Conservation (phyloP, 192 early-diverging fungal species). For the Podila verticillata region DNA sequence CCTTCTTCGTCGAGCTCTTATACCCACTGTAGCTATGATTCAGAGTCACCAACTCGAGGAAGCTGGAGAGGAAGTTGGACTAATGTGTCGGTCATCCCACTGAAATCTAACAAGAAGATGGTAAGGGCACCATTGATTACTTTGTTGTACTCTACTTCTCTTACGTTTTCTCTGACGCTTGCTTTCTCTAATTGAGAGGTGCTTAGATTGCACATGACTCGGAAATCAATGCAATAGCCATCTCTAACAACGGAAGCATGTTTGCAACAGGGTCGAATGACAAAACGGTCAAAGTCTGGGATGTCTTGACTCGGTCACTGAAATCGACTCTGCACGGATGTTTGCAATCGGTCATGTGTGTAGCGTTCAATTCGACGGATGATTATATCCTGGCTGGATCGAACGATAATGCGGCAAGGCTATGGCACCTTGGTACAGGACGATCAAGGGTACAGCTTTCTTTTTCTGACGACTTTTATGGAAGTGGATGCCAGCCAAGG, state of each 20-base stretch:
- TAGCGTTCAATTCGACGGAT: slow-evolving; percentile 75
- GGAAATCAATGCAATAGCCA: slow-evolving; percentile 84
- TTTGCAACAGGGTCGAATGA: slow-evolving; percentile 86
- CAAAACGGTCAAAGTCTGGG: slow-evolving; percentile 82
- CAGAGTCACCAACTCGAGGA: neutral
- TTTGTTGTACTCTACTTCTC: no score
- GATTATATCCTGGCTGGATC: slow-evolving; percentile 84
- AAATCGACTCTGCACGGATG: slow-evolving; percentile 80
- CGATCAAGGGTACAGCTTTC: slow-evolving; percentile 65
- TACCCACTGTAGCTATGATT: neutral
- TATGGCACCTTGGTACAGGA: slow-evolving; percentile 86
- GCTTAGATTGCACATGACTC: slow-evolving; percentile 70
- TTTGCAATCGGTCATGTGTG: slow-evolving; percentile 85
- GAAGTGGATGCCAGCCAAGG: neutral
- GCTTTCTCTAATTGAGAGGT: neutral
- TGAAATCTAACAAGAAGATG: neutral
- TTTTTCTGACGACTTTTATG: neutral
- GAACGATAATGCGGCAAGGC: slow-evolving; percentile 91
- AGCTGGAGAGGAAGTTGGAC: slow-evolving; percentile 78
- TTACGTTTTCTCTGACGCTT: slow-evolving; percentile 33
- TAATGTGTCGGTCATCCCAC: slow-evolving; percentile 55
- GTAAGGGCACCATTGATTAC: slow-evolving; percentile 22
- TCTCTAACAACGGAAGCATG: slow-evolving; percentile 74
- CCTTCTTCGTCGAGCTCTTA: neutral
- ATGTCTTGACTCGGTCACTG: slow-evolving; percentile 74